phyloP scores from a whole-genome alignment of 192 early-diverging fungal genomes.

The Rhizophagus prolifer region DNA sequence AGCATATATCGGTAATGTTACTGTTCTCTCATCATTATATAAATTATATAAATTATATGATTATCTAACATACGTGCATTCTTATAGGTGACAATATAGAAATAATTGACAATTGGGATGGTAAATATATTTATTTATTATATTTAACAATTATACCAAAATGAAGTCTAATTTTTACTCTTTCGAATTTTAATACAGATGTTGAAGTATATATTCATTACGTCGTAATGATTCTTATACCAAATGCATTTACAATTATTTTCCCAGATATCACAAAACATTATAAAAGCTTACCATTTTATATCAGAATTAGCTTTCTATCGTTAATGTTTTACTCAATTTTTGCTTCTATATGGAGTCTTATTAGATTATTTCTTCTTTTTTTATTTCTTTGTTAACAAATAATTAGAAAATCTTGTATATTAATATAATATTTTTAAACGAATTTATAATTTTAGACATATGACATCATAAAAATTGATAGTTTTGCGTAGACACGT shows the following conservation, averaged over 20 bases:
- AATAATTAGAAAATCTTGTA: background rate
- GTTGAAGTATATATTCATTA: background rate
- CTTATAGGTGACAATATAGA: background rate
- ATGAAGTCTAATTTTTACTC: background rate
- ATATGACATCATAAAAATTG: no score
- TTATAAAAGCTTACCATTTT: slow-evolving; percentile 9
- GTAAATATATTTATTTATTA: background rate
- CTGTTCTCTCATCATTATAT: background rate
- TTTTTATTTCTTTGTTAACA: background rate
- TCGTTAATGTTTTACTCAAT: background rate
- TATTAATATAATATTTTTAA: background rate
- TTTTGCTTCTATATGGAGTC: background rate
- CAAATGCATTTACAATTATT: background rate
- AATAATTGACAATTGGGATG: background rate
- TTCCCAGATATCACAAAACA: background rate
- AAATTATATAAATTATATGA: background rate
- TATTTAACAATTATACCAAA: background rate
- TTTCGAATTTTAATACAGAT: background rate
- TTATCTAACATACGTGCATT: background rate
- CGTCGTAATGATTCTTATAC: slow-evolving; percentile 1
- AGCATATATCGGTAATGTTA: background rate
- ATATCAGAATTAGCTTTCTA: slow-evolving; percentile 11
- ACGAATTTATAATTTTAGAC: no score
- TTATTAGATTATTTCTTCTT: background rate
- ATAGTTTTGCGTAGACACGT: no score